Percentiles rank a stretch among this genome's conserved stretches.
These are phyloP conservation scores for Pichia inconspicua DNA, from an alignment of 1,139 yeast genomes.

Conservation along the genomic window DNA sequence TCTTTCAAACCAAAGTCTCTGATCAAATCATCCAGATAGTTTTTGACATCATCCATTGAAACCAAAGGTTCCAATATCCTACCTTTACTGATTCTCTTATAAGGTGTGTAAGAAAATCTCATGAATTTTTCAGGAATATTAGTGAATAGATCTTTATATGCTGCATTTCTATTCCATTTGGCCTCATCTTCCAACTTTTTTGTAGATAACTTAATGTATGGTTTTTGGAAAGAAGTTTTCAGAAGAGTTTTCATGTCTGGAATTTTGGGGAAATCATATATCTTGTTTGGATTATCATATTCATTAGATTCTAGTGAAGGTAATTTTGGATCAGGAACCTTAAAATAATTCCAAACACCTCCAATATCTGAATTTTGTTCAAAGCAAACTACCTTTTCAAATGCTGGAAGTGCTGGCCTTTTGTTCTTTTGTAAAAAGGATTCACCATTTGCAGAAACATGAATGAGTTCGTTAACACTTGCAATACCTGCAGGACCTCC, in stretches of 20 bases:
- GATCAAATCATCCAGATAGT: conserved; percentile 27
- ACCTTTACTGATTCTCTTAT: conserved; percentile 5
- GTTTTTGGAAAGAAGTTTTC: conserved; percentile 9
- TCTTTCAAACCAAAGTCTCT: conserved; percentile 27
- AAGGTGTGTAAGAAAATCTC: conserved; percentile 32
- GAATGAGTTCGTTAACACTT: conserved; percentile 31
- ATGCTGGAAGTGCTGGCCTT: conserved; percentile 25
- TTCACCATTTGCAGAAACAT: conserved; percentile 8
- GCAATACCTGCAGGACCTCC: conserved; percentile 47
- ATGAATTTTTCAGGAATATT: conserved; percentile 42
- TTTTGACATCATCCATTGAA: conserved; percentile 29
- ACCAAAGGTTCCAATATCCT: conserved; percentile 24
- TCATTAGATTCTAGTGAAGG: conserved; percentile 10
- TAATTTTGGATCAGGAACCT: conserved; percentile 25
- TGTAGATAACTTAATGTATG: conserved; percentile 4
- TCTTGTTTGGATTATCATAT: conserved; percentile 10
- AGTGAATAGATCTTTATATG: conserved; percentile 39
- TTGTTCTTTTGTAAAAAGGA: conserved; percentile 12
- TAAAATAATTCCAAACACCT: conserved; percentile 35
- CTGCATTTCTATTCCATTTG: conserved; percentile 20
- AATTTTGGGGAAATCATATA: conserved; percentile 11
- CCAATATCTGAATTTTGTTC: conserved; percentile 37
- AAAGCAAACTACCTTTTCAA: conserved; percentile 30
- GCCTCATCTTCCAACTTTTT: conserved; percentile 9
- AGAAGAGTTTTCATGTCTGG: conserved; percentile 3